Evolutionary conservation across 352 stramenopile species (phyloP), one percentile per base, ranked within the genome.

Genomic region (Pythium sp.): DNA sequence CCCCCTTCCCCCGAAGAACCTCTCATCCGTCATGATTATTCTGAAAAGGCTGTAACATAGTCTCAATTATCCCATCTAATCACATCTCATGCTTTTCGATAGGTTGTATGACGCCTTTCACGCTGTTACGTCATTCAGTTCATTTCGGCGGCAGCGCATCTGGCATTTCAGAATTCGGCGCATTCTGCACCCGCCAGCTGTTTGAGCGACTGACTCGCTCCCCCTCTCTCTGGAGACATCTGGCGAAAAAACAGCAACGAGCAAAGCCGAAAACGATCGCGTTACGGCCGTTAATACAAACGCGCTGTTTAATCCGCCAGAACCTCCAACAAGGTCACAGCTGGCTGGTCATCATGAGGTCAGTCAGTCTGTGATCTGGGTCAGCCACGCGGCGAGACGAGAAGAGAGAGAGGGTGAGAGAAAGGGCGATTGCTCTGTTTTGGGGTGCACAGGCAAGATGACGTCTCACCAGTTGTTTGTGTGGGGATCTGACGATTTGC

Each of bases 251-350:
- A 4, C 30, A 32, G 30, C 30, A 32, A 32, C 30, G 9, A 26
- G 41, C 41, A 49, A 49, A 38, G n/a, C 8, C 38, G 14, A 46
- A 46, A 46, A 46, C 22, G 49, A 56, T 56, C n/a, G 49, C 22
- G n/a, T 56, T 26, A 56, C 9, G 20, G 2, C 9, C 49, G 49
- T 56, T 56, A 56, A 56, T 56, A 56, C 49, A 56, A 55, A 56
- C 49, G 8, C 49, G 8, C 8, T 1, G 49, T 56, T n/a, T 28
- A 56, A 49, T 49, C 43, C 15, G 14, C 15, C 1, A n/a, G n/a
- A 12, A 24, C 20, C 22, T 32, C 30, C 30, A 32, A 32, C 0
- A 32, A 32, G 30, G 30, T 32, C 30, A 32, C 30, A 32, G 30
- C 30, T 6, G 41, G 6, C 15, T 49, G 41, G 41, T 32, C 30